Evolutionary conservation across 805 yeast genomes (phyloP).

Genomic region (Suhomyces sp.): DNA sequence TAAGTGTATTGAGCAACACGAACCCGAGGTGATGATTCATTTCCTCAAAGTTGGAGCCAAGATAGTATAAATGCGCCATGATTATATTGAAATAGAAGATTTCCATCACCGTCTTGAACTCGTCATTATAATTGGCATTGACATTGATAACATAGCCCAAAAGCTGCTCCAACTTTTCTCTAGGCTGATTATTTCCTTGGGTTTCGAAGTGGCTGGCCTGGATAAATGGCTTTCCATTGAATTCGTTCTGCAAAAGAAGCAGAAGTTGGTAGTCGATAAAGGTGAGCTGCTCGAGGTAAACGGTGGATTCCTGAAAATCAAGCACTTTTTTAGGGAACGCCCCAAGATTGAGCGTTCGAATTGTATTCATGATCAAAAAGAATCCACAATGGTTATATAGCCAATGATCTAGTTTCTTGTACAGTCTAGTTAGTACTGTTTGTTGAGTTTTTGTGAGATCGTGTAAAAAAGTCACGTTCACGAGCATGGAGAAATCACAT

Average conservation of each 20-base stretch:
- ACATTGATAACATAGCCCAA: constrained; percentile 25
- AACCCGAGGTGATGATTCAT: constrained; percentile 16
- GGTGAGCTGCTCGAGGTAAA: constrained; percentile 31
- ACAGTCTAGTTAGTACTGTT: no score
- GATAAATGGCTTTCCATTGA: constrained; percentile 22
- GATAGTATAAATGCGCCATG: constrained; percentile 33
- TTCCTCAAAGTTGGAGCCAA: constrained; percentile 23
- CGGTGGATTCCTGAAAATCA: constrained; percentile 32
- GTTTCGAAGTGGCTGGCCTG: constrained; percentile 10
- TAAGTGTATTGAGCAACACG: constrained; percentile 1
- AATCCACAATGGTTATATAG: no score
- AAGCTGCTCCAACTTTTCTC: constrained; percentile 24
- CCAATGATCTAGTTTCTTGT: no score
- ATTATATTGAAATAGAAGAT: constrained; percentile 30
- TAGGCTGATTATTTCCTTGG: constrained; percentile 8
- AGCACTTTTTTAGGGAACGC: constrained; percentile 36
- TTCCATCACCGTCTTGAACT: constrained; percentile 26
- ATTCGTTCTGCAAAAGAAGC: constrained; percentile 27
- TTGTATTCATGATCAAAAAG: neutral
- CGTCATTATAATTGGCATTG: constrained; percentile 22
- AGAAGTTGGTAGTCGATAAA: constrained; percentile 40
- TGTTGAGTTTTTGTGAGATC: constrained; percentile 1
- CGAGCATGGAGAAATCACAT: neutral
- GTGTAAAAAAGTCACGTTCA: neutral
- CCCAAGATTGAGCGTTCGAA: constrained; percentile 20